phyloP scores from a whole-genome alignment of 73 alveolate genomes.

The Symbiodinium natans region DNA sequence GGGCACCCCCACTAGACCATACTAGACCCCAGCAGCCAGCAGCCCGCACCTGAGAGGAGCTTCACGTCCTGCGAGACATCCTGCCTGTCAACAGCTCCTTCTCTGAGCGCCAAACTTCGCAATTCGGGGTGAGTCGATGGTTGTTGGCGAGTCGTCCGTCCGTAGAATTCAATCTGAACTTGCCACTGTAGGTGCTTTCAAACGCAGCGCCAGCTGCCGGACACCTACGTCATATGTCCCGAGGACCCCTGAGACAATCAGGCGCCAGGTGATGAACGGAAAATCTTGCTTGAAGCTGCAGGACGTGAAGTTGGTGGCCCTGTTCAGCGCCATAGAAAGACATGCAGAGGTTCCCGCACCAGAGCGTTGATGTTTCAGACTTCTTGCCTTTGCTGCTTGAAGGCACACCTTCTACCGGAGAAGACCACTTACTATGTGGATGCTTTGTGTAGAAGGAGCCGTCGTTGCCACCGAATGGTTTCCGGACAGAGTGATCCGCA shows the following conservation, averaged over 20 bases:
- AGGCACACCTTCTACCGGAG: conserved; percentile 22
- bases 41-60: no score
- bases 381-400: no score
- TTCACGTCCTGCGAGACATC: conserved; percentile 10
- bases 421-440: conserved; percentile 33
- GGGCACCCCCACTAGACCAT: no score
- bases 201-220: conserved; percentile 30
- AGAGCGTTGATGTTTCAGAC: no score
- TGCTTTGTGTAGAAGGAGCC: conserved; percentile 21
- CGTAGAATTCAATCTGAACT: no score
- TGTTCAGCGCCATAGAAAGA: conserved; percentile 18
- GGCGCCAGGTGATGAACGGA: no score
- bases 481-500: not conserved
- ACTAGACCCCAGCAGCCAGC: no score
- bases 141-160: no score
- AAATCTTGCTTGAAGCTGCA: not conserved
- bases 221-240: conserved; percentile 33
- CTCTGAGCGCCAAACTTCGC: not conserved
- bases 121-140: no score
- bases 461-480: not conserved
- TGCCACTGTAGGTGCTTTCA: not conserved
- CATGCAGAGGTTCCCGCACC: conserved; percentile 10
- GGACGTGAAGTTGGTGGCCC: conserved; percentile 35
- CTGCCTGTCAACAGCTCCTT: conserved; percentile 20
- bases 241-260: not conserved